Evolutionary conservation across 2,329 filamentous ascomycete species (phyloP).

Genomic region (Cytospora mali): DNA sequence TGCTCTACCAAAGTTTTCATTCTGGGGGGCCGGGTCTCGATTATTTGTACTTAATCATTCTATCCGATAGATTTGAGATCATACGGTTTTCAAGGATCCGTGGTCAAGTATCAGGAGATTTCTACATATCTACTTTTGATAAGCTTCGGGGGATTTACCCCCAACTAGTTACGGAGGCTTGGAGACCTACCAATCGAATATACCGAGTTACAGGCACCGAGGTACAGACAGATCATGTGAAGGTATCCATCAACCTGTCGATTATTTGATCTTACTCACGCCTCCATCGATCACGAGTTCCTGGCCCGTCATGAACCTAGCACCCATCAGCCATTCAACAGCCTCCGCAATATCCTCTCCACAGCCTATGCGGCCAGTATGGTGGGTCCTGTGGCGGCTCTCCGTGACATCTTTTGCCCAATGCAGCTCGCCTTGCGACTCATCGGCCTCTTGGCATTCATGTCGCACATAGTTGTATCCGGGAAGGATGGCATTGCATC

Average conservation of each 20-base stretch:
- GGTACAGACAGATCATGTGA: not conserved
- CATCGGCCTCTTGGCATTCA: constrained; percentile 48
- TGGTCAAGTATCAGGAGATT: not conserved
- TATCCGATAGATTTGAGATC: constrained; percentile 2
- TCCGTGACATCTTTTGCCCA: constrained; percentile 41
- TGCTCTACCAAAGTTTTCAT: not conserved
- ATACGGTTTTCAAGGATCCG: not conserved
- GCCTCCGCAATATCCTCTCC: constrained; percentile 50
- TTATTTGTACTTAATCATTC: constrained; percentile 14
- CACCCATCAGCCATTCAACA: constrained; percentile 40
- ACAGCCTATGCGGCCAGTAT: constrained; percentile 46
- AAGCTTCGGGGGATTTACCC: not conserved
- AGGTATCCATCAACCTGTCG: constrained; percentile 15
- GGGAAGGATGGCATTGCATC: constrained; percentile 46
- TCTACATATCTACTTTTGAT: not conserved
- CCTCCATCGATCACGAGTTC: constrained; percentile 36
- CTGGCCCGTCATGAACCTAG: constrained; percentile 37
- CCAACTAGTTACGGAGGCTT: not conserved
- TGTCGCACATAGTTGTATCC: constrained; percentile 50
- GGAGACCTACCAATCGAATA: not conserved
- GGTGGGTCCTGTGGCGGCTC: constrained; percentile 46
- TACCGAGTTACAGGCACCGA: not conserved
- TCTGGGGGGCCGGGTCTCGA: not conserved
- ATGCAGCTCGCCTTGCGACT: constrained; percentile 42
- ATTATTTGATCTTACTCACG: constrained; percentile 34